Base-by-base conservation (phyloP, 2,329 filamentous ascomycete species). In the Hirsutella thompsonii region DNA sequence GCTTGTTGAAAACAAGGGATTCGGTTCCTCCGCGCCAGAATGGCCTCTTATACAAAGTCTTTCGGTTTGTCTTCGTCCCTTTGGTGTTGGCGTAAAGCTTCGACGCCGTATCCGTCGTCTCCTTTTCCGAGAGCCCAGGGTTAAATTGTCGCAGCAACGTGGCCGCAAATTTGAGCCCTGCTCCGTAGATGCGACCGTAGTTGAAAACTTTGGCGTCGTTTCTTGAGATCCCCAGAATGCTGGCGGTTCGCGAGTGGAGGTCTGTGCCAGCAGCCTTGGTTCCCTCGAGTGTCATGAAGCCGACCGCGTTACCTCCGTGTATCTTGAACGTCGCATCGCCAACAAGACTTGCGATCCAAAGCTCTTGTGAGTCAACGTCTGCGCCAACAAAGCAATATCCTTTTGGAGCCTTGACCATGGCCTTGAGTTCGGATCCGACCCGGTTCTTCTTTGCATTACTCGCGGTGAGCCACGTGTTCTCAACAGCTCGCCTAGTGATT, bases 181-280 rank as follows among this genome's bases (percentile, higher is more conserved):
- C 93, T n/a, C 92, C 93, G 55, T 98, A 98, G 38, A 98, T 98
- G 33, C 93, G 85, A 8, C 93, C 93, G 52, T 98, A 98, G 59
- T 98, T 98, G 70, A 98, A 98, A 1, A 98, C 79, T 57, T 98
- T 98, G 44, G 92, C 92, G 54, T 95, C 80, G 53, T 95, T 95
- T 46, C 92, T 76, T 2, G 87, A 93, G 46, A 98, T 98, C 6
- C 89, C 90, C 2, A 98, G 63, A 43, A 98, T 98, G 5, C 74
- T 72, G 1, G 92, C 93, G 21, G 92, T 98, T 26, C 90, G 84
- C 6, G 89, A 95, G 61, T 98, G 90, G 42, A 96, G 65, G 59
- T 98, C 90, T 0, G 90, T 98, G 4, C 90, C 90, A 3, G 85
- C 87, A 5, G 87, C 81, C 62, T 98, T 96, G 38, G 87, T 92